Evolutionary conservation across 768 basidiomycete species (phyloP), one percentile per base, ranked within the genome.

Genomic region (Multifurca ochricompacta): DNA sequence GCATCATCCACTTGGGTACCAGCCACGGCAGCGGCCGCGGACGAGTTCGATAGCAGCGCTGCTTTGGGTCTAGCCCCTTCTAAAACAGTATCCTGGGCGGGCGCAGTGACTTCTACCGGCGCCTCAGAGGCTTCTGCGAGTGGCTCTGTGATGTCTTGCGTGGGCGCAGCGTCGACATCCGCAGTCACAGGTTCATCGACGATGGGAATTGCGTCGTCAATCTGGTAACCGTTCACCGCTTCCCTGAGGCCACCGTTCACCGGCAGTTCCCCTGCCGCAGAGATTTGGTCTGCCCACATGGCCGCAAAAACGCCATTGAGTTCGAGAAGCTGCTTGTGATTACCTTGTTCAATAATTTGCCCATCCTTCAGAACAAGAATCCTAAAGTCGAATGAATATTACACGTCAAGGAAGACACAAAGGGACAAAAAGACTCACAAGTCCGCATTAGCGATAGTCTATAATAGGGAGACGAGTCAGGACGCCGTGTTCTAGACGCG

Each of bases 281-380:
- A 80, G 28, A 86, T 73, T 64, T 94, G 88, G 65, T 90, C 82
- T 1, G 87, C 82, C 92, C 93, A 96, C 87, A 94, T 87, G 1
- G 79, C 74, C 11, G 88, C 85, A 62, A 92, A 93, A 35, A 81
- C 64, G 47, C 88, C 88, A 60, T 85, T 78, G 41, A 71, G 69
- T 28, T 81, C 80, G 42, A 93, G 69, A 30, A 96, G 74, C 57
- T 93, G 89, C 54, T 78, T 80, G 68, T 91, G 91, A 37, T 70
- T 79, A 8, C 91, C 91, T 55, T 79, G 79, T 68, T 97, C 95
- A 35, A 87, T 74, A 41, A 98, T 85, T 64, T 83, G 80, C 4
- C 95, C 94, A 64, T 96, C 87, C 62, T 88, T 87, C 55, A 98
- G 80, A 23, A 96, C 92, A 47, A 95, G 71, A 63, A 98, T 96